Evolutionary conservation across 305 asterid genomes (phyloP).

Genomic region (Ilex paraguariensis): DNA sequence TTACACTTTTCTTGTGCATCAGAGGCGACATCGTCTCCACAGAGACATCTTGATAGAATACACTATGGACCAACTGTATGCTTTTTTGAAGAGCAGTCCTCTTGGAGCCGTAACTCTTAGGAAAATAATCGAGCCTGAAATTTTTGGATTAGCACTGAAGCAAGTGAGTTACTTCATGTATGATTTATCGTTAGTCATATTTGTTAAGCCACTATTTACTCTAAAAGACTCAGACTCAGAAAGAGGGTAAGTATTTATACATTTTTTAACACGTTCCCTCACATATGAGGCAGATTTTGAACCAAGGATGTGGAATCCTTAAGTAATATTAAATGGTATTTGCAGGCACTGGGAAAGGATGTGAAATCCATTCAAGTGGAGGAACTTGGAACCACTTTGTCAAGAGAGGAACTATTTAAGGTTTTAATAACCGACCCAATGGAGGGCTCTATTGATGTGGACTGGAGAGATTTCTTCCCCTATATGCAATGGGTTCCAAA

Average conservation of each 20-base stretch:
- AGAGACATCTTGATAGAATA: constrained; percentile 53
- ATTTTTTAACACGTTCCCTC: no score
- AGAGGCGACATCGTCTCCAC: constrained; percentile 60
- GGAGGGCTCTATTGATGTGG: constrained; percentile 92
- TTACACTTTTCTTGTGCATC: constrained; percentile 17
- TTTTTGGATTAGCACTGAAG: constrained; percentile 63
- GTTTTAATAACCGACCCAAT: constrained; percentile 54
- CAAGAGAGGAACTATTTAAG: constrained; percentile 47
- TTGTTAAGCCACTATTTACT: no score
- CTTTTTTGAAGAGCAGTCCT: constrained; percentile 33
- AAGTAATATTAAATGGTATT: no score
- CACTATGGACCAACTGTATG: constrained; percentile 29
- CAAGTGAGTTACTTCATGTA: constrained; percentile 34
- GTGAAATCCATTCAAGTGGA: constrained; percentile 50
- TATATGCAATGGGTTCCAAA: constrained; percentile 78
- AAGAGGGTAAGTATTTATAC: no score
- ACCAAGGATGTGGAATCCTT: no score
- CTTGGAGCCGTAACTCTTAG: constrained; percentile 54
- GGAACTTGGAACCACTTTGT: constrained; percentile 41
- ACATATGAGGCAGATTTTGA: no score
- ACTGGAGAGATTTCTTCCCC: constrained; percentile 93
- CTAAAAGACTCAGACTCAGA: no score
- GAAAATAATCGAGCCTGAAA: constrained; percentile 61
- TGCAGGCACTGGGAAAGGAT: constrained; percentile 64
- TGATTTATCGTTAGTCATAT: not conserved